A percentile compares a stretch with the other conserved stretches of the same genome.
phyloP scores from a whole-genome alignment of 257 asterid species.

The Nicotiana tabacum region DNA sequence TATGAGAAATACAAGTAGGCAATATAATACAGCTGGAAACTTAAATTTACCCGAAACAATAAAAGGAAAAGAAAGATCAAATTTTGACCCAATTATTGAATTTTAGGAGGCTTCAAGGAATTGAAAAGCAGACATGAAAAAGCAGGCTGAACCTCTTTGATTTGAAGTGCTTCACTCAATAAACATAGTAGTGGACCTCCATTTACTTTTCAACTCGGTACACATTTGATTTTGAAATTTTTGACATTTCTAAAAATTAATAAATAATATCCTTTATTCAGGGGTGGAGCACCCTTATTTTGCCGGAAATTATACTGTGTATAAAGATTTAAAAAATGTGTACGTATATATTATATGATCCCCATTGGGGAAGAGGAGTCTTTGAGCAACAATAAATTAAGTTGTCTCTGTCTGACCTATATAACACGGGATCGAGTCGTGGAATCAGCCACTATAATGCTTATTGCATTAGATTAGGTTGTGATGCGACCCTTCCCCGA shows the following conservation, averaged over 20 bases:
- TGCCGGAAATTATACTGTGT: too few relatives aligned
- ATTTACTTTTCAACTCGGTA: background rate
- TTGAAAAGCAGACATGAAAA: background rate
- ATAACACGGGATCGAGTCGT: rapidly evolving
- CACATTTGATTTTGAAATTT: background rate
- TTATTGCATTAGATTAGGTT: too few relatives aligned
- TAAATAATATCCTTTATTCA: background rate
- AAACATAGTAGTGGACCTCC: background rate
- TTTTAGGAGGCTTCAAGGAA: background rate
- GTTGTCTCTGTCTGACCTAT: too few relatives aligned
- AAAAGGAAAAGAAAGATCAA: background rate
- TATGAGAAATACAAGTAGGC: background rate
- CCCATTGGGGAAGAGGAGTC: too few relatives aligned
- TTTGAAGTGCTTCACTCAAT: background rate
- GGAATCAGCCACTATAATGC: too few relatives aligned
- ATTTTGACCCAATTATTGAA: background rate
- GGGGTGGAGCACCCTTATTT: background rate
- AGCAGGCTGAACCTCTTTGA: background rate
- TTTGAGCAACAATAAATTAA: too few relatives aligned
- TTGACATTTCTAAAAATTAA: background rate
- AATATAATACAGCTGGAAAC: background rate
- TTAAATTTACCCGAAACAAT: background rate
- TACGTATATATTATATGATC: too few relatives aligned
- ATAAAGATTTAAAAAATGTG: too few relatives aligned
- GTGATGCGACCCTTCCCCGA: rapidly evolving